These are phyloP conservation scores for Capsella bursapastoris DNA, from an alignment of 345 rosid species.

Conservation along the genomic window DNA sequence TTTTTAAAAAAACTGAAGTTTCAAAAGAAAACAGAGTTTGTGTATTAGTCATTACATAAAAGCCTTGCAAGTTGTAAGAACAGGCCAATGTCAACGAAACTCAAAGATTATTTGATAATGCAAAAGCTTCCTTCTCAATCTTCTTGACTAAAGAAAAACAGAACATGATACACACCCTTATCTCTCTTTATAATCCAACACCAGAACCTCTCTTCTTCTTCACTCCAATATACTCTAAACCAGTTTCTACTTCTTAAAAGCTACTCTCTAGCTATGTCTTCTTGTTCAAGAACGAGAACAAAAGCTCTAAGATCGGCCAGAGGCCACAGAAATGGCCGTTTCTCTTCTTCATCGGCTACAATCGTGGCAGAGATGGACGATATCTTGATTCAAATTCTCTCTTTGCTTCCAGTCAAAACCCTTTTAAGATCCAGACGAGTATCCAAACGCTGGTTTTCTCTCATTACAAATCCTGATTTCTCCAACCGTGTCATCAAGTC, in stretches of 20 bases:
- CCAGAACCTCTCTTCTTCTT: neutral
- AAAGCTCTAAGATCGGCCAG: conserved; percentile 36
- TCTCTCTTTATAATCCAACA: conserved; percentile 19
- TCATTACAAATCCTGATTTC: conserved; percentile 44
- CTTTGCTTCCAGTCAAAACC: conserved; percentile 30
- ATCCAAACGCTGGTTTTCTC: conserved; percentile 48
- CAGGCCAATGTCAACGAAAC: conserved; percentile 27
- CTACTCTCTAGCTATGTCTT: conserved; percentile 14
- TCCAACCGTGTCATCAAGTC: conserved; percentile 6
- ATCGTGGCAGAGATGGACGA: conserved; percentile 36
- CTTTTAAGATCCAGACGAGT: conserved; percentile 40
- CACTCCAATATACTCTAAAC: neutral
- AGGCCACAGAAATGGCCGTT: neutral
- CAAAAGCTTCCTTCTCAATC: conserved; percentile 42
- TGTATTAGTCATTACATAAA: neutral
- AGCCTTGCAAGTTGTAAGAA: neutral
- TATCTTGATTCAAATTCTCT: conserved; percentile 42
- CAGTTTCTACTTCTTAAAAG: neutral
- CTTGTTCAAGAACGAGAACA: conserved; percentile 25
- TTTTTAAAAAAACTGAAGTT: neutral
- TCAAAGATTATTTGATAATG: conserved; percentile 19
- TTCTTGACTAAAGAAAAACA: conserved; percentile 9
- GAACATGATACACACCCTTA: neutral
- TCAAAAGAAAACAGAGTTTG: neutral
- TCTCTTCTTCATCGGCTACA: conserved; percentile 27